phyloP scores from a whole-genome alignment of 2,329 filamentous ascomycete genomes.

The Westerdykella sp. region DNA sequence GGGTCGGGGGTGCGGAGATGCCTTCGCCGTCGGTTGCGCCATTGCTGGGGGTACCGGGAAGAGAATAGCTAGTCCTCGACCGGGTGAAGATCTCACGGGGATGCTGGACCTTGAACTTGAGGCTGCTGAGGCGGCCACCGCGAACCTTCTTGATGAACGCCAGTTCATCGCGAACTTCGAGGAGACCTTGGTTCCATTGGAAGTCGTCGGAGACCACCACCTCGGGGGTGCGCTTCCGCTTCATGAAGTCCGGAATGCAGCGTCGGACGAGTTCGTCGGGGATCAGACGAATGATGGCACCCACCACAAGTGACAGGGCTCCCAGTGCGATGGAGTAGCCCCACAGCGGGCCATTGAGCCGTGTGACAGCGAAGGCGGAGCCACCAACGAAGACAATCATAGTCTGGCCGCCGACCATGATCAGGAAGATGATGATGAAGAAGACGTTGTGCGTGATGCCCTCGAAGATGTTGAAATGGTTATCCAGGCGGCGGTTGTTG shows the following conservation, averaged over 20 bases:
- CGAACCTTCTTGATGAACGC: slow-evolving; percentile 74
- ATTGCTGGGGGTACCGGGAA: slow-evolving; percentile 58
- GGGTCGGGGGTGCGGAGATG: slow-evolving; percentile 43
- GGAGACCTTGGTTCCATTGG: slow-evolving; percentile 63
- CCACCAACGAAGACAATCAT: slow-evolving; percentile 87
- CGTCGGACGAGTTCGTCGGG: slow-evolving; percentile 61
- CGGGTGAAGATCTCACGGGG: slow-evolving; percentile 64
- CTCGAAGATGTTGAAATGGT: slow-evolving; percentile 93
- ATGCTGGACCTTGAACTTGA: slow-evolving; percentile 72
- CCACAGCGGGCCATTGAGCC: slow-evolving; percentile 72
- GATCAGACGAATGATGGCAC: slow-evolving; percentile 71
- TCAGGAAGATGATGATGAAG: slow-evolving; percentile 75
- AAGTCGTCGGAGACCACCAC: slow-evolving; percentile 41
- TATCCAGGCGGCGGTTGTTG: slow-evolving; percentile 93
- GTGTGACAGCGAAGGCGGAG: slow-evolving; percentile 67
- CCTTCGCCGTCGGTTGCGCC: slow-evolving; percentile 37
- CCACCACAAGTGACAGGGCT: slow-evolving; percentile 76
- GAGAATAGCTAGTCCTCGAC: slow-evolving; percentile 56
- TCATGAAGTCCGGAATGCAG: slow-evolving; percentile 40
- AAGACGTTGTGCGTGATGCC: slow-evolving; percentile 79
- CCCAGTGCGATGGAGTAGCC: slow-evolving; percentile 79
- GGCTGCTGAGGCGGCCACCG: slow-evolving; percentile 72
- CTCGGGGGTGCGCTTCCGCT: slow-evolving; percentile 38
- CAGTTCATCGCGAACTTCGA: slow-evolving; percentile 73
- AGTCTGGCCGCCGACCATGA: slow-evolving; percentile 86